Evolutionary conservation across 306 rosid species (phyloP).

Genomic region (Acacia confusa): DNA sequence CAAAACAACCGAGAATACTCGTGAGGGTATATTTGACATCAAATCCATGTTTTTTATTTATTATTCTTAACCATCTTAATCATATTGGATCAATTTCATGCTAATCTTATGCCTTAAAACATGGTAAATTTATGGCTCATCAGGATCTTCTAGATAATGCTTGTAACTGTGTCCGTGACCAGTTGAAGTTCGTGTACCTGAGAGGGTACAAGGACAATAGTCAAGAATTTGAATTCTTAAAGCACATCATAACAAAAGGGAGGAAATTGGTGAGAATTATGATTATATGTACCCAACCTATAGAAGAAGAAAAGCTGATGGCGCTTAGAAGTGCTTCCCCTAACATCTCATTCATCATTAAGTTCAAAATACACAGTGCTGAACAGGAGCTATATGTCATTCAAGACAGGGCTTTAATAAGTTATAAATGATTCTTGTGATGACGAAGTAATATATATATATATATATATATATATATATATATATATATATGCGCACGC

Average conservation of each 20-base stretch:
- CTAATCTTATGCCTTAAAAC: too few species aligned
- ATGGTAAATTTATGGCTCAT: too few species aligned
- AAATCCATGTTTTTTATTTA: too few species aligned
- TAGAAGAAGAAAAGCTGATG: neutral
- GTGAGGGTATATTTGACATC: too few species aligned
- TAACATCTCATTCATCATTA: neutral
- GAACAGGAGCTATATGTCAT: neutral
- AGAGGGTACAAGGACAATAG: slow-evolving; percentile 1
- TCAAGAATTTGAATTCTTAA: slow-evolving; percentile 24
- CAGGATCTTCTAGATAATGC: neutral
- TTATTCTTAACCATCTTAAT: too few species aligned
- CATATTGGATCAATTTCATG: too few species aligned
- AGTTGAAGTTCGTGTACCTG: slow-evolving; percentile 21
- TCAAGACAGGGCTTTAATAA: neutral
- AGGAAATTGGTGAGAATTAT: slow-evolving; percentile 17
- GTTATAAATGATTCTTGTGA: neutral
- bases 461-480: too few species aligned
- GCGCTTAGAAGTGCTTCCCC: neutral
- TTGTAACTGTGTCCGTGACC: neutral
- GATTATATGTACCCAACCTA: neutral
- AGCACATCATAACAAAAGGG: slow-evolving; percentile 13
- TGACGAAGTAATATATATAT: neutral
- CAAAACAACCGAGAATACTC: too few species aligned
- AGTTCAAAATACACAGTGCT: neutral
- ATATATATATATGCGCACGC: too few species aligned